Conservation (phyloP, 73 alveolate genomes). For the Paramecium octaurelia region DNA sequence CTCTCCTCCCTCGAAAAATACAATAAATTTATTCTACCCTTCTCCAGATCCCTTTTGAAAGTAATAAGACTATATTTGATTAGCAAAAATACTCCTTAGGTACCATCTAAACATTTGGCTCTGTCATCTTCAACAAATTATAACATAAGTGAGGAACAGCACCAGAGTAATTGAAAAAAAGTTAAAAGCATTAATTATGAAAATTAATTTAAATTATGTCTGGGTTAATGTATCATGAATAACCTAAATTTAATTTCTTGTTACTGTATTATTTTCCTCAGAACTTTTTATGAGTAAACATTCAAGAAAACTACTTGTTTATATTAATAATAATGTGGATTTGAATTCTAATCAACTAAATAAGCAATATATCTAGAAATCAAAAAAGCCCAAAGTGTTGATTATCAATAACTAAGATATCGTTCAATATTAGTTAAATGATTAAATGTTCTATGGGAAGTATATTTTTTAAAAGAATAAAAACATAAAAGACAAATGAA, state of each 20-base stretch:
- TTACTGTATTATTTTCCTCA: background rate
- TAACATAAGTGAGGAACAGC: background rate
- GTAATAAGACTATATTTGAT: background rate
- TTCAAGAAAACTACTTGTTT: too few relatives aligned
- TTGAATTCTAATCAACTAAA: too few relatives aligned
- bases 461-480: too few relatives aligned
- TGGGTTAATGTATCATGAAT: background rate
- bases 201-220: background rate
- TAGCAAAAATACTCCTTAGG: background rate
- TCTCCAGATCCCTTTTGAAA: background rate
- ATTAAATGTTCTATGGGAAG: too few relatives aligned
- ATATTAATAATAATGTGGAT: background rate
- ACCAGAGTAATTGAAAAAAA: background rate
- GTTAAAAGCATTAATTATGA: background rate
- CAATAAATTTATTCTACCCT: background rate
- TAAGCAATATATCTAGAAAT: too few relatives aligned
- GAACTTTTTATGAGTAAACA: too few relatives aligned
- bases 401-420: too few relatives aligned
- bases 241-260: background rate
- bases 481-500: too few relatives aligned
- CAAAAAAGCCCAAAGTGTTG: too few relatives aligned
- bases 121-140: background rate
- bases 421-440: too few relatives aligned
- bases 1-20: constrained; percentile 15
- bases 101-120: background rate